phyloP scores from a whole-genome alignment of 139 green algal species.

The Bryopsis sp. region DNA sequence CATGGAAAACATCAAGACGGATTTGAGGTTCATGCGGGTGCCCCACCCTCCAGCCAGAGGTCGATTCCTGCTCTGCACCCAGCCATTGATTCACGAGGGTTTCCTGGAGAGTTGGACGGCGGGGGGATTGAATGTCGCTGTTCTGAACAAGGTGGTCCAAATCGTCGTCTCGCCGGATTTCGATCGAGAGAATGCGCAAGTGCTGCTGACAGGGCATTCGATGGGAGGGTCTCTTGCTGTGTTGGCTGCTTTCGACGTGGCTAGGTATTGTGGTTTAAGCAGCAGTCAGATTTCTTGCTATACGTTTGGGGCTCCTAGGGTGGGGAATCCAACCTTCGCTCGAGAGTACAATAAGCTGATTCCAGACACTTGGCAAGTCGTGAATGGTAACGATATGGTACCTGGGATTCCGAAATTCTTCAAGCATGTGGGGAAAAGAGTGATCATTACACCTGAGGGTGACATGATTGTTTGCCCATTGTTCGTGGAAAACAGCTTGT shows the following conservation, averaged over 20 bases:
- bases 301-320: slow-evolving; percentile 9
- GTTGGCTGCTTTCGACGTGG: slow-evolving; percentile 44
- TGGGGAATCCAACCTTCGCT: slow-evolving; percentile 3
- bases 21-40: background rate
- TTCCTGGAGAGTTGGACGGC: slow-evolving; percentile 2
- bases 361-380: slow-evolving; percentile 15
- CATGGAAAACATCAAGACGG: background rate
- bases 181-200: background rate
- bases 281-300: background rate
- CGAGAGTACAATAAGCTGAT: background rate
- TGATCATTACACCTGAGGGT: background rate
- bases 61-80: background rate
- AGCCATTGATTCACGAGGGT: background rate
- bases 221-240: slow-evolving; percentile 52
- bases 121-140: background rate
- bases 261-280: background rate
- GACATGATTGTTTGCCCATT: slow-evolving; percentile 10
- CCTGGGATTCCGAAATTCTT: background rate
- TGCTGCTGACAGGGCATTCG: slow-evolving; percentile 47
- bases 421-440: slow-evolving; percentile 10
- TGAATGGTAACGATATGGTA: slow-evolving; percentile 11
- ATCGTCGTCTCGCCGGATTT: background rate
- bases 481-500: slow-evolving; percentile 14
- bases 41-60: background rate
- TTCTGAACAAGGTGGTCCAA: background rate